Percentiles rank a stretch among this genome's conserved stretches.
These are phyloP conservation scores for Penicillium cosmopolitanum DNA, from an alignment of 495 filamentous ascomycete genomes.

Conservation along the genomic window DNA sequence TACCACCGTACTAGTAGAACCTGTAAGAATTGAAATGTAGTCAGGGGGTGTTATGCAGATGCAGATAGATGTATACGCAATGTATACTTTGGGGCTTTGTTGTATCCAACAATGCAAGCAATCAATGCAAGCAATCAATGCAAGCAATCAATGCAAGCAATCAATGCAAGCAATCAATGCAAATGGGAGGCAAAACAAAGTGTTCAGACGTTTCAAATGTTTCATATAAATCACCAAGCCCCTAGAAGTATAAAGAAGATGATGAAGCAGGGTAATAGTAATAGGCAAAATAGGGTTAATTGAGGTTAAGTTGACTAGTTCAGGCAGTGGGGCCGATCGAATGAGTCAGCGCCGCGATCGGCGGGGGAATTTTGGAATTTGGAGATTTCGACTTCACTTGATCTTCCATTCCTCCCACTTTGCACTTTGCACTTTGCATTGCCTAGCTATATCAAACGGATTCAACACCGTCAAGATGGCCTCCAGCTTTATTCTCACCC, in stretches of 20 bases:
- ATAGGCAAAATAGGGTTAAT: not conserved
- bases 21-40: too few relatives aligned
- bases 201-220: not conserved
- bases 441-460: slow-evolving; percentile 10
- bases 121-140: too few relatives aligned
- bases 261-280: not conserved
- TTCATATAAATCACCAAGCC: not conserved
- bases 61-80: too few relatives aligned
- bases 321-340: slow-evolving; percentile 12
- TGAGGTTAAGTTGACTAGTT: slow-evolving; percentile 3
- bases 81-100: too few relatives aligned
- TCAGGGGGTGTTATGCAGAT: too few relatives aligned
- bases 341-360: slow-evolving; percentile 23
- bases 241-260: not conserved
- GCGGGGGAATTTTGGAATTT: slow-evolving; percentile 5
- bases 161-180: too few relatives aligned
- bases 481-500: slow-evolving; percentile 68
- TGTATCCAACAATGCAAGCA: too few relatives aligned
- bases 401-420: too few relatives aligned
- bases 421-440: too few relatives aligned
- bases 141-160: too few relatives aligned
- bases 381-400: slow-evolving; percentile 14
- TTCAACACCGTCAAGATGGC: slow-evolving; percentile 48
- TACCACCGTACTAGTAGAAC: too few relatives aligned
- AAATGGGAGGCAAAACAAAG: too few relatives aligned